phyloP scores from a whole-genome alignment of 2,329 filamentous ascomycete species.

The Fusarium chlamydosporum region DNA sequence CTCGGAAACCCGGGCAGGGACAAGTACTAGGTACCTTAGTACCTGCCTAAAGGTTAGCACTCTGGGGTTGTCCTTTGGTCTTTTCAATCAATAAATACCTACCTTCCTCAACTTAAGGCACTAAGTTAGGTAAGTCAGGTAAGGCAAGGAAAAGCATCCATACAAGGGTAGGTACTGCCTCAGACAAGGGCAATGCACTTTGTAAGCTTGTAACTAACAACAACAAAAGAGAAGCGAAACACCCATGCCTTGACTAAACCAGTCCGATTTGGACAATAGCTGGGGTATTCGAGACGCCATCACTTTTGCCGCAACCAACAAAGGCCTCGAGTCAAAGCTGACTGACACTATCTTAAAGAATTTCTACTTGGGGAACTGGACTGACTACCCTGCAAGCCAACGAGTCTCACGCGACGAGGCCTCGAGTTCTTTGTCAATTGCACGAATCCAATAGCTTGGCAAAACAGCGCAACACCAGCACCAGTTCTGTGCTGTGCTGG shows the following conservation, averaged over 20 bases:
- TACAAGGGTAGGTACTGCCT: constrained; percentile 26
- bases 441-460: constrained; percentile 2
- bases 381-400: constrained; percentile 2
- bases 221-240: constrained; percentile 8
- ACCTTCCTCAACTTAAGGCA: no score
- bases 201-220: constrained; percentile 19
- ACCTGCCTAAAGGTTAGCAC: no score
- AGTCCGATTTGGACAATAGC: background rate
- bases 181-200: constrained; percentile 11
- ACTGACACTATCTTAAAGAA: constrained; percentile 4
- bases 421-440: constrained; percentile 9
- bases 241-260: background rate
- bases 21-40: background rate
- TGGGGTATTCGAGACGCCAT: constrained; percentile 5
- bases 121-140: no score
- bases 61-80: no score
- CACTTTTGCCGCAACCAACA: constrained; percentile 8
- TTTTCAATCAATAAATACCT: no score
- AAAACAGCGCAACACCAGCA: constrained; percentile 18
- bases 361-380: constrained; percentile 10
- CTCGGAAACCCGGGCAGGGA: background rate
- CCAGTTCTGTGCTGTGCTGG: background rate
- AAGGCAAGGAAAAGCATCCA: background rate
- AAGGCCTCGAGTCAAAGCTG: background rate
- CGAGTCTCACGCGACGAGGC: constrained; percentile 16